Evolutionary conservation across 116 monocot species (phyloP), one percentile per base, ranked within the genome.

Genomic region (Cymodocea nodosa): DNA sequence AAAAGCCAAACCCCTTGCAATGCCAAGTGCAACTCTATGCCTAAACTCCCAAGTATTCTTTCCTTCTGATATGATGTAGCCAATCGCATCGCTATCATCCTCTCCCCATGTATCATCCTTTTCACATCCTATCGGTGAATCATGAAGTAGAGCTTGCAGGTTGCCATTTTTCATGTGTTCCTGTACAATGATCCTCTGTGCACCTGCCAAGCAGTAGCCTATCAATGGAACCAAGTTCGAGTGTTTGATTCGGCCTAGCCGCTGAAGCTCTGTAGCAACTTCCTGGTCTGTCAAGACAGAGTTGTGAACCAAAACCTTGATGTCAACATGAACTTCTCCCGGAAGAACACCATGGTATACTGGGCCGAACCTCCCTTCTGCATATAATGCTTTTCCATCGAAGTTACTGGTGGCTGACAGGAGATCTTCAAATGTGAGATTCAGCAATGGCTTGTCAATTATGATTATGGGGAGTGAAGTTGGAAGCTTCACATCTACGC

Each of bases 151-250:
- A 59, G 84, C 80, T 57, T 89, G 89, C 50, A 94, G 68, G 63
- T 84, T 94, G 14, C 94, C 89, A 39, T 94, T 89, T 74, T 94
- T 87, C 94, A 94, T 94, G 66, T 87, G 89, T 17, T 94, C 90
- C 22, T 89, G 89, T 17, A 94, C 79, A 0, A 87, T 84, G 11
- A 94, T 89, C 60, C 86, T 81, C 59, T 84, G 89, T 17, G 78
- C 80, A 23, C 94, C 94, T 0, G 87, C 84, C 34, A 94, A 58
- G 52, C 94, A 94, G 62, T 94, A 94, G 10, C 94, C 94, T 0
- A 72, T 71, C 19, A 94, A 70, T 23, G 89, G 84, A 9, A 89
- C 94, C 51, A 94, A 52, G 65, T 94, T 94, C 0, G 84, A 75
- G 52, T 94, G 94, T 14, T 79, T 86, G 67, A 94, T 85, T 56